Evolutionary conservation across 2,329 filamentous ascomycete species (phyloP).

Genomic region (Penicillium sp.): DNA sequence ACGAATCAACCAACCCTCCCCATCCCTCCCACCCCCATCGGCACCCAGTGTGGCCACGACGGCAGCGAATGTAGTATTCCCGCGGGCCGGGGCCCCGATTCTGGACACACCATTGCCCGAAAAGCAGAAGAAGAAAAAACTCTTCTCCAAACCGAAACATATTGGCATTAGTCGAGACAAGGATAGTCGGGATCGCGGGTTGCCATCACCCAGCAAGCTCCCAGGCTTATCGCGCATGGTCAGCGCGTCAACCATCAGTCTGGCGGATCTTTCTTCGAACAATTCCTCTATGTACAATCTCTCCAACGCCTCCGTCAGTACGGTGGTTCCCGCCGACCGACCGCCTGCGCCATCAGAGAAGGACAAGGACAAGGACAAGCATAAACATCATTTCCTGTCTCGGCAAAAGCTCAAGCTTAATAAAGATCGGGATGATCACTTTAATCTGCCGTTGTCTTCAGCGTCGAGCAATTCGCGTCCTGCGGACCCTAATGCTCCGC

Average conservation of each 20-base stretch:
- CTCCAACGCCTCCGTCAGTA: slow-evolving; percentile 65
- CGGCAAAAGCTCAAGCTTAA: slow-evolving; percentile 67
- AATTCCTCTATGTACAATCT: slow-evolving; percentile 63
- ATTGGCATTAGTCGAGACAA: slow-evolving; percentile 66
- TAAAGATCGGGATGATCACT: slow-evolving; percentile 64
- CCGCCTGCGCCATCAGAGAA: slow-evolving; percentile 43
- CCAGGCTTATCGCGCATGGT: slow-evolving; percentile 59
- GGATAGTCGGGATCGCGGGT: slow-evolving; percentile 55
- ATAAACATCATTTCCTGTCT: slow-evolving; percentile 68
- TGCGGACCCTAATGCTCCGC: slow-evolving; percentile 64
- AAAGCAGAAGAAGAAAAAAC: slow-evolving; percentile 68
- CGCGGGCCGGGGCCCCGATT: slow-evolving; percentile 49
- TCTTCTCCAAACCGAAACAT: slow-evolving; percentile 69
- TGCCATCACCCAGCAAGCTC: slow-evolving; percentile 64
- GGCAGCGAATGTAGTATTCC: slow-evolving; percentile 66
- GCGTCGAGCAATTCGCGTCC: slow-evolving; percentile 67
- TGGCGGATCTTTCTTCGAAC: slow-evolving; percentile 59
- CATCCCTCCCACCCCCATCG: slow-evolving; percentile 17
- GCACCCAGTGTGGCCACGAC: slow-evolving; percentile 58
- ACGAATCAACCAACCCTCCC: slow-evolving; percentile 29
- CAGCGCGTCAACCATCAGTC: slow-evolving; percentile 63
- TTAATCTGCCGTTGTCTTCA: slow-evolving; percentile 63
- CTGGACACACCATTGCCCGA: slow-evolving; percentile 42
- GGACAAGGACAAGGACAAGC: slow-evolving; percentile 50
- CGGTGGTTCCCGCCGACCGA: slow-evolving; percentile 57